Percentiles rank a stretch among this genome's conserved stretches.
phyloP scores from a whole-genome alignment of 495 filamentous ascomycete genomes.

The Lasiosphaeria miniovina region DNA sequence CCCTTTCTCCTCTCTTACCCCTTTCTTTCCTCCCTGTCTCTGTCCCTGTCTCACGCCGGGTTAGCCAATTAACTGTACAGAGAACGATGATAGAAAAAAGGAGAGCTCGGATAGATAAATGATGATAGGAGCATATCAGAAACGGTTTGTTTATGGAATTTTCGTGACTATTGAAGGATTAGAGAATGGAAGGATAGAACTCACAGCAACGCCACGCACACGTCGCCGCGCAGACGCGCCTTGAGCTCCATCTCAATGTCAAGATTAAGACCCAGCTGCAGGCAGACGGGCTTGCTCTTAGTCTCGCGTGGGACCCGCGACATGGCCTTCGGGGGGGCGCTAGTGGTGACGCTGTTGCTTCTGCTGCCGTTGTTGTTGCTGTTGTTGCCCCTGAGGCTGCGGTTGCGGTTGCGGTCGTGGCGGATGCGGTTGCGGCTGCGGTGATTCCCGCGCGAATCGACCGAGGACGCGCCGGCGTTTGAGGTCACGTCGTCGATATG shows the following conservation, averaged over 20 bases:
- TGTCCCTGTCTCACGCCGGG: background rate
- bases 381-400: conserved; percentile 15
- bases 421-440: conserved; percentile 23
- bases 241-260: conserved; percentile 37
- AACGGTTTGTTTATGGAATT: too few species aligned
- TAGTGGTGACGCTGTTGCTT: conserved; percentile 25
- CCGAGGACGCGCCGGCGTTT: conserved; percentile 20
- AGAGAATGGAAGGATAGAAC: too few species aligned
- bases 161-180: too few species aligned
- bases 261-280: conserved; percentile 35
- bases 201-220: conserved; percentile 36
- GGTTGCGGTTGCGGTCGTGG: conserved; percentile 11
- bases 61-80: too few species aligned
- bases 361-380: conserved; percentile 19
- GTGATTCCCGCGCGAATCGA: conserved; percentile 26
- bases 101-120: too few species aligned
- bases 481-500: conserved; percentile 31
- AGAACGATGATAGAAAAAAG: too few species aligned
- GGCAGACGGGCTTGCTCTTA: conserved; percentile 34
- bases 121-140: too few species aligned
- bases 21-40: background rate
- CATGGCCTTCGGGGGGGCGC: conserved; percentile 9
- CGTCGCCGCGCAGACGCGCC: conserved; percentile 34
- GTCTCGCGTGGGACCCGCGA: conserved; percentile 20
- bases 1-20: conserved; percentile 24